A percentile compares a stretch with the other conserved stretches of the same genome.
phyloP scores from a whole-genome alignment of 805 yeast genomes.

The Vanderwaltozyma yarrowii region DNA sequence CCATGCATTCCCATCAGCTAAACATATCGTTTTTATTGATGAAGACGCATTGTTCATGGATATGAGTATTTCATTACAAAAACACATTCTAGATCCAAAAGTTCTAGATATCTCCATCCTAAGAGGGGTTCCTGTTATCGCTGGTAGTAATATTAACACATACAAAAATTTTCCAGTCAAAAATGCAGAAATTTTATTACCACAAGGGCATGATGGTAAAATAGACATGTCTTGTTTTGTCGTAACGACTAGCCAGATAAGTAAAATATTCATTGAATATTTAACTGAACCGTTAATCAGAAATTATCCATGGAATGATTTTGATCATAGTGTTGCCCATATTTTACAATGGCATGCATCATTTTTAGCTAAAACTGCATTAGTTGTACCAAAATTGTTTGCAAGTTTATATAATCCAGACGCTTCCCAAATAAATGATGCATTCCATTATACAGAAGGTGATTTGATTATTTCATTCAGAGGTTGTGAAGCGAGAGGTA shows the following conservation, averaged over 20 bases:
- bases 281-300: constrained; percentile 69
- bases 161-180: constrained; percentile 48
- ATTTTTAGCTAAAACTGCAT: constrained; percentile 57
- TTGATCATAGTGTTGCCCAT: constrained; percentile 59
- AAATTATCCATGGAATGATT: constrained; percentile 40
- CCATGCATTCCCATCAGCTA: constrained; percentile 85
- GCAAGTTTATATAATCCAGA: constrained; percentile 35
- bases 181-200: constrained; percentile 48
- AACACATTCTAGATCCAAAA: constrained; percentile 50
- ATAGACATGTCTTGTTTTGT: constrained; percentile 63
- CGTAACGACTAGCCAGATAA: constrained; percentile 41
- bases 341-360: constrained; percentile 92
- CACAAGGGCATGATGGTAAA: constrained; percentile 52
- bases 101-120: constrained; percentile 53
- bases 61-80: constrained; percentile 46
- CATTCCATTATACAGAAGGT: constrained; percentile 44
- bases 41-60: constrained; percentile 71
- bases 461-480: constrained; percentile 59
- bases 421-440: constrained; percentile 30
- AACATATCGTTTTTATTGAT: constrained; percentile 84
- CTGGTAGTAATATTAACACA: constrained; percentile 35
- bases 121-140: constrained; percentile 59
- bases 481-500: constrained; percentile 39
- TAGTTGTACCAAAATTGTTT: constrained; percentile 56
- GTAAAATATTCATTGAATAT: constrained; percentile 63